Evolutionary conservation across 805 yeast species (phyloP).

Genomic region (Saccharomycopsis malanga): DNA sequence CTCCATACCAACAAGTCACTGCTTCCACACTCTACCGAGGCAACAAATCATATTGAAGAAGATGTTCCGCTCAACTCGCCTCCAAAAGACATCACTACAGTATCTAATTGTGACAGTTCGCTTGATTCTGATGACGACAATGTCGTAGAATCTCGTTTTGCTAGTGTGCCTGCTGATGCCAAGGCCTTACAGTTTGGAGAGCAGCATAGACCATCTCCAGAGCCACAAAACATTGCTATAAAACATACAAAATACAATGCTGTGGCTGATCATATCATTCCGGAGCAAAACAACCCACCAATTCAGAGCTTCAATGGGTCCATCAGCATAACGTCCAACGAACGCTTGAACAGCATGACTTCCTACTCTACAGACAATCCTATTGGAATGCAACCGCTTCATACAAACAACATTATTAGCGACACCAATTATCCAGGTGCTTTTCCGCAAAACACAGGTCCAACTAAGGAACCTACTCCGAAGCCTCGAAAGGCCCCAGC

Average conservation of each 20-base stretch:
- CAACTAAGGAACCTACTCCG: neutral
- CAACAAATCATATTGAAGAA: neutral
- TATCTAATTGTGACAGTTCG: conserved; percentile 17
- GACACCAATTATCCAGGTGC: neutral
- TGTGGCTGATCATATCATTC: neutral
- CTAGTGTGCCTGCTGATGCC: too few species aligned
- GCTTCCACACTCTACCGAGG: neutral
- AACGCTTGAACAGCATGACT: conserved; percentile 11
- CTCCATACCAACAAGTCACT: too few species aligned
- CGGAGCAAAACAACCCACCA: neutral
- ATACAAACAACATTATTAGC: neutral
- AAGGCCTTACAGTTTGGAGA: too few species aligned
- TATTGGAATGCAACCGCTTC: neutral
- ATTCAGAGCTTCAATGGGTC: conserved; percentile 10
- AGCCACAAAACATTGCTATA: neutral
- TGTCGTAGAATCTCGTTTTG: neutral
- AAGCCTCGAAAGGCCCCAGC: neutral
- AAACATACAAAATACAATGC: neutral
- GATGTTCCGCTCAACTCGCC: conserved; percentile 14
- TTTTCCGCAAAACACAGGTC: too few species aligned
- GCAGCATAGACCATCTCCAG: neutral
- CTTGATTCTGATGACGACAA: conserved; percentile 14
- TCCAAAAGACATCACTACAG: conserved; percentile 20
- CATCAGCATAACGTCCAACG: conserved; percentile 4
- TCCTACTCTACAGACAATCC: conserved; percentile 6